Percentiles rank a stretch among this genome's conserved stretches.
These are phyloP conservation scores for Tetrapisispora phaffii DNA, from an alignment of 805 yeast species.

Conservation along the genomic window DNA sequence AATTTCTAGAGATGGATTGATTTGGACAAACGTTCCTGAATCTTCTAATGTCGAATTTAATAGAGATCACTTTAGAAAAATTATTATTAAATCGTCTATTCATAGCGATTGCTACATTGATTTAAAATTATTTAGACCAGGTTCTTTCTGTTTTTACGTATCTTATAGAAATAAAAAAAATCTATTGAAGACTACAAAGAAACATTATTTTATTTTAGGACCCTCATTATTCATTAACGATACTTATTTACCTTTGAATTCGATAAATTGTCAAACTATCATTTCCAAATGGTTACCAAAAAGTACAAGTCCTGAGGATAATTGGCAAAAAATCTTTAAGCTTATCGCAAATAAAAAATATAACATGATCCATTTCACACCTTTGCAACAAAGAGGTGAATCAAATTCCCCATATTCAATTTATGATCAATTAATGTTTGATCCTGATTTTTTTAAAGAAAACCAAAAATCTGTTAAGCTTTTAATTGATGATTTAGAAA, in stretches of 20 bases:
- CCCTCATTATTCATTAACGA: conserved; percentile 57
- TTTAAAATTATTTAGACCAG: conserved; percentile 59
- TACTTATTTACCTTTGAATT: conserved; percentile 56
- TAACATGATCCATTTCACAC: conserved; percentile 94
- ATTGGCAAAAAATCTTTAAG: conserved; percentile 60
- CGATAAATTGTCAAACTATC: conserved; percentile 73
- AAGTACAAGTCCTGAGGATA: conserved; percentile 53
- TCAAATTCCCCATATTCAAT: conserved; percentile 92
- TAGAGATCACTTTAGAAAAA: conserved; percentile 46
- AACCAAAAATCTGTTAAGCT: conserved; percentile 43
- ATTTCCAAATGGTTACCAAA: conserved; percentile 73
- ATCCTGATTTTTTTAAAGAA: conserved; percentile 46
- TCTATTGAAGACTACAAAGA: conserved; percentile 41
- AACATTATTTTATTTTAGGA: conserved; percentile 68
- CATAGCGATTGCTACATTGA: conserved; percentile 52
- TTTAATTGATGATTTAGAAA: conserved; percentile 42
- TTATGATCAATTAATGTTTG: conserved; percentile 73
- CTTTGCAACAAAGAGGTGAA: conserved; percentile 79
- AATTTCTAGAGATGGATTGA: conserved; percentile 57
- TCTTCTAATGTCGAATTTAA: conserved; percentile 36
- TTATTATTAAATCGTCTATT: conserved; percentile 46
- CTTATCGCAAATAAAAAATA: conserved; percentile 67
- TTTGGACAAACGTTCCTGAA: conserved; percentile 67
- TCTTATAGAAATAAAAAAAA: conserved; percentile 38
- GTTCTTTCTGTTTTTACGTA: conserved; percentile 68